These are phyloP conservation scores for Colletotrichum viniferum DNA, from an alignment of 2,329 filamentous ascomycete species.

Conservation along the genomic window DNA sequence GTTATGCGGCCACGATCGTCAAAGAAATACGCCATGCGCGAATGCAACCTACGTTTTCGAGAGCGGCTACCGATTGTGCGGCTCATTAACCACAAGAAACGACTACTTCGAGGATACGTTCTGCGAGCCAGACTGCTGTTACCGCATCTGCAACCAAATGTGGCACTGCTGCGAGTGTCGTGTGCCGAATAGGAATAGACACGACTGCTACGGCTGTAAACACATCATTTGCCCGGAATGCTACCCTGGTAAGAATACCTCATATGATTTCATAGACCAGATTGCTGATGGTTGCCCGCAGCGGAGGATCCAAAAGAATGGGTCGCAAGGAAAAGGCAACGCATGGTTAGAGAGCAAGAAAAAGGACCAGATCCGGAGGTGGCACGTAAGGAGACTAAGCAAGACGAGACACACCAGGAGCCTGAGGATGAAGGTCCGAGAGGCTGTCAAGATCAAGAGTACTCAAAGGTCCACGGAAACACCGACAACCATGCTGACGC, in stretches of 20 bases:
- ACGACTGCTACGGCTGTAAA: neutral
- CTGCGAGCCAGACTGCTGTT: neutral
- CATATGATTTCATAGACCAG: neutral
- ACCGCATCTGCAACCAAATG: neutral
- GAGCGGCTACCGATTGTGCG: neutral
- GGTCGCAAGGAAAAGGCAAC: neutral
- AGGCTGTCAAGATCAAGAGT: neutral
- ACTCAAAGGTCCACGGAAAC: neutral
- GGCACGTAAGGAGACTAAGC: neutral
- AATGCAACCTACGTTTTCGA: neutral
- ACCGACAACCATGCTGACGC: neutral
- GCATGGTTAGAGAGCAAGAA: neutral
- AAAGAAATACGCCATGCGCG: neutral
- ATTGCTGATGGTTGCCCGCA: neutral
- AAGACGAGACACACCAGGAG: neutral
- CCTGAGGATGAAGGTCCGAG: neutral
- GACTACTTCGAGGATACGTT: neutral
- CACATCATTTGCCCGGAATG: neutral
- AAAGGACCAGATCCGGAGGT: neutral
- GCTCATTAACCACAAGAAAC: no score
- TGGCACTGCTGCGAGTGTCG: conserved; percentile 2
- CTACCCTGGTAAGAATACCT: neutral
- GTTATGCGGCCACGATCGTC: neutral
- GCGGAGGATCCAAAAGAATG: neutral
- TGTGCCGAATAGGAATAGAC: neutral